These are phyloP conservation scores for Cyclotella kingstonii DNA, from an alignment of 108 stramenopile genomes.

Conservation along the genomic window DNA sequence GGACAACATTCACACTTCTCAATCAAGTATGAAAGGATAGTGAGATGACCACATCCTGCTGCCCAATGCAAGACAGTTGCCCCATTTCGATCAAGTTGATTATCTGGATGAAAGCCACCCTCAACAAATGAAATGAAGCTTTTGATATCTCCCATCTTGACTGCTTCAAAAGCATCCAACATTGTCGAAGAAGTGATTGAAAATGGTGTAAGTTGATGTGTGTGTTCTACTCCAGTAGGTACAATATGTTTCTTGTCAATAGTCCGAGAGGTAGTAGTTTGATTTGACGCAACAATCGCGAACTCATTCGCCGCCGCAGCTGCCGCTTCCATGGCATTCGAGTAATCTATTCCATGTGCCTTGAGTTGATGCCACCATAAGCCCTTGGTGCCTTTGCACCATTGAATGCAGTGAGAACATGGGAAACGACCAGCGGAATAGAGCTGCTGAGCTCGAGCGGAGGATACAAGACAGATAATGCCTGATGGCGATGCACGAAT, in stretches of 20 bases:
- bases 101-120: conserved; percentile 13
- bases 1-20: conserved; percentile 60
- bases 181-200: not conserved
- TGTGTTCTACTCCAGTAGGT: too few relatives aligned
- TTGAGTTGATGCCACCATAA: conserved; percentile 84
- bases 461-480: conserved; percentile 61
- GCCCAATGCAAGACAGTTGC: conserved; percentile 74
- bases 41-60: conserved; percentile 66
- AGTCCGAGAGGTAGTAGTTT: too few relatives aligned
- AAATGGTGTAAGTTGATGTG: too few relatives aligned
- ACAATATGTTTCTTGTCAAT: too few relatives aligned
- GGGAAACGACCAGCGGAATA: conserved; percentile 55
- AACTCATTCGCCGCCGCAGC: conserved; percentile 36
- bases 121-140: conserved; percentile 19
- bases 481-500: conserved; percentile 61
- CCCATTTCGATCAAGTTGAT: conserved; percentile 61
- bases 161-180: conserved; percentile 33
- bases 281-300: conserved; percentile 56
- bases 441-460: conserved; percentile 39
- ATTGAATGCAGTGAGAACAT: conserved; percentile 71
- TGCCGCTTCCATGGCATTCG: conserved; percentile 52
- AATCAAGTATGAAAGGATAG: conserved; percentile 60
- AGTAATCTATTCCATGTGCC: conserved; percentile 56
- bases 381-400: conserved; percentile 85
- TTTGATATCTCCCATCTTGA: conserved; percentile 33